Evolutionary conservation across 805 yeast species (phyloP), one percentile per base, ranked within the genome.

Genomic region (Nakazawaea laoshanensis): DNA sequence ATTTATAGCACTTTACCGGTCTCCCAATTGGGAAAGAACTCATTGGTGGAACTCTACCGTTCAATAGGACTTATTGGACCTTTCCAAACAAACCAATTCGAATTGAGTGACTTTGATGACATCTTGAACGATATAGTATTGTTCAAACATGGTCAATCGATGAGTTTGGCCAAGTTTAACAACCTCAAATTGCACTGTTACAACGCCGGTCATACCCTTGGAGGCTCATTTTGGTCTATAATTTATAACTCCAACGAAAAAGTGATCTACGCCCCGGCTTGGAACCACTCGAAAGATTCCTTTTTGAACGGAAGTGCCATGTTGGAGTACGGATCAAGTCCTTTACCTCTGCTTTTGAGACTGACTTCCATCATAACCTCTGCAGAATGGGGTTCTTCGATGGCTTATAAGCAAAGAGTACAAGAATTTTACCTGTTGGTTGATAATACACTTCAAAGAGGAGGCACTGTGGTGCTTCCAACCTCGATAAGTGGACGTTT

Each of bases 271-370:
- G 94, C 95, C 0, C 87, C 92, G 2, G 75, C 82, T 28, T 92
- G 97, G 97, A 89, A 88, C 52, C 97, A 92, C 50, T 78, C 96
- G 1, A 77, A 76, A 42, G 97, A 89, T 49, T 70, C 84, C 0
- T 87, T 87, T 44, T 57, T 92, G 33, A 81, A 79, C 41, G 77
- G 87, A 19, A 82, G 92, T 4, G 65, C 67, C 15, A 53, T 83
- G 13, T 18, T 30, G 10, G 38, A 35, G 21, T 30, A 30, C 19
- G 86, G 87, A 8, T 72, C 64, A 26, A 24, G 25, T n/a, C 76
- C 86, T 1, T 57, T 75, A n/a, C 65, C 83, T 1, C 68, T 71
- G 25, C 60, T 88, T 19, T 47, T 71, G 40, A 65, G 94, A 49
- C 95, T 97, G 3, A 78, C 94, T 1, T 83, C 92, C 1, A 59